Evolutionary conservation across 1,284 basidiomycete species (phyloP), one percentile per base, ranked within the genome.

Genomic region (Sporisorium iseilematis-ciliati): DNA sequence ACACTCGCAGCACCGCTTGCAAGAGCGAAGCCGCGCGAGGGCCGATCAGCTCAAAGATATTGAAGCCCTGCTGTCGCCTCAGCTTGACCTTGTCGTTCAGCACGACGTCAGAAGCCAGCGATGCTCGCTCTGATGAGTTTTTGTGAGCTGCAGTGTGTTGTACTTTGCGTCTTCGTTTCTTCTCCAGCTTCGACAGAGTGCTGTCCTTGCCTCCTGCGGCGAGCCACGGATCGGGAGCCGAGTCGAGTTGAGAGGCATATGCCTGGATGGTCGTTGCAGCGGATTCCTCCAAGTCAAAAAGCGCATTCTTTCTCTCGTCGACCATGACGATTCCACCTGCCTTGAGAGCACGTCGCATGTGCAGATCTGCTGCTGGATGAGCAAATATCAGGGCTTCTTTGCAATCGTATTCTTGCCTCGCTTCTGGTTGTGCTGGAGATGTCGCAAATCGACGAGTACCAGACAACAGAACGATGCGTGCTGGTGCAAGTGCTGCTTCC

Each of bases 1-100:
- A 31, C 33, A 60, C 41, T 57, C 62, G 67, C 43, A 85, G 69
- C 25, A 85, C 78, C 26, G 69, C 66, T 16, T 63, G 70, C 20
- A 85, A 42, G 21, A 82, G 41, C 1, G 65, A 21, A 11, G 62
- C 70, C 18, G 79, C 69, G 3, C 64, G 61, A 23, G 77, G 75
- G 0, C 83, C 83, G 12, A 73, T 33, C 0, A 85, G 57, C 46
- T 84, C 79, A 57, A 84, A 85, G 11, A 78, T 59, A 52, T 83
- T 84, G 64, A 64, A 83, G 7, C 81, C 83, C 20, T 79, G 58
- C 42, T 60, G 20, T 16, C 78, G 51, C 61, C 18, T 41, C 55
- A 57, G 8, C 12, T 43, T 23, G 4, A 46, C 25, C 25, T 54
- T 29, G 12, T 69, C 65, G 33, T 78, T 57, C 45, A 72, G 43